phyloP scores from a whole-genome alignment of 1,139 yeast genomes.

The Diutina mesorugosa region DNA sequence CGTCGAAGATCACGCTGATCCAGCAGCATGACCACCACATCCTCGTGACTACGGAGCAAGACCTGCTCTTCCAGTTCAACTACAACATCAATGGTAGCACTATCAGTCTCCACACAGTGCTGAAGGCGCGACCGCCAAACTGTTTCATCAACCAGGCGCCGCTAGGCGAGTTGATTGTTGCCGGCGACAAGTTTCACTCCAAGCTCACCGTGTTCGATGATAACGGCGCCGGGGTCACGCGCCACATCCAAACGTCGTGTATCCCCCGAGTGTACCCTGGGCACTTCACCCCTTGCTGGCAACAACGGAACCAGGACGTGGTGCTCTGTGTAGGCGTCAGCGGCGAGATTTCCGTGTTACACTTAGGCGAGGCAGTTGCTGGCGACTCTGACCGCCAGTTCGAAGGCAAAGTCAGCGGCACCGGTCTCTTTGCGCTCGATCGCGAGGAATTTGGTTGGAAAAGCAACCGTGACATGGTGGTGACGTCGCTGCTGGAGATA shows the following conservation, averaged over 20 bases:
- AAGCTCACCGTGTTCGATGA: neutral
- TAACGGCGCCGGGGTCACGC: neutral
- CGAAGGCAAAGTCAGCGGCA: neutral
- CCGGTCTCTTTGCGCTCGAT: neutral
- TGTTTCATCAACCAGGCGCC: slow-evolving; percentile 1
- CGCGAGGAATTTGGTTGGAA: neutral
- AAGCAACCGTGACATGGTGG: neutral
- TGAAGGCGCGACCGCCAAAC: neutral
- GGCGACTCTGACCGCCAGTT: neutral
- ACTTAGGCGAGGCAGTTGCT: neutral
- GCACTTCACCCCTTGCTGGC: neutral
- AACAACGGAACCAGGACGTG: neutral
- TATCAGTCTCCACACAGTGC: neutral
- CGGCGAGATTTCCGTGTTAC: neutral
- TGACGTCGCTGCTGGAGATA: neutral
- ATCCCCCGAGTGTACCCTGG: neutral
- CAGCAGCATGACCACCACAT: neutral
- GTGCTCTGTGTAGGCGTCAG: neutral
- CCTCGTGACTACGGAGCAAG: neutral
- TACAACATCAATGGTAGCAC: neutral
- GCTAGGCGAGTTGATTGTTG: neutral
- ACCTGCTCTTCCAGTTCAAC: neutral
- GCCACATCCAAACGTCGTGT: neutral
- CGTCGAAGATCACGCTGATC: neutral
- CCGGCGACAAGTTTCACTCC: neutral